Evolutionary conservation across 768 basidiomycete genomes (phyloP).

Genomic region (Kwoniella newhampshirensis): DNA sequence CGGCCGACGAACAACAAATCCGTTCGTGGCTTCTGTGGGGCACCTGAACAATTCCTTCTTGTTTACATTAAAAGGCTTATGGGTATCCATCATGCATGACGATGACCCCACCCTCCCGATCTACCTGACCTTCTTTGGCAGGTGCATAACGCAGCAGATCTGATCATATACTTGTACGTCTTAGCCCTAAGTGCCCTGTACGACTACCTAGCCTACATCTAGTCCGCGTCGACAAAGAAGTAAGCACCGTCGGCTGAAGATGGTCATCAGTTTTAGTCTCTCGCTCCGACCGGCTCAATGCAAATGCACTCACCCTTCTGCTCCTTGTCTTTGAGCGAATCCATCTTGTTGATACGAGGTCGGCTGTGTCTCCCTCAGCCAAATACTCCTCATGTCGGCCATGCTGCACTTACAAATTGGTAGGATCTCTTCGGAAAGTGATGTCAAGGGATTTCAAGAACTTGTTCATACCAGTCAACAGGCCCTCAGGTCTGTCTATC

Average conservation of each 20-base stretch:
- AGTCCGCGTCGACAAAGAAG: slow-evolving; percentile 49
- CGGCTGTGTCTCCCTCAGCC: slow-evolving; percentile 24
- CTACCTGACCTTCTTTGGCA: too few relatives aligned
- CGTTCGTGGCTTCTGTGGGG: too few relatives aligned
- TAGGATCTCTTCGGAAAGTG: slow-evolving; percentile 96
- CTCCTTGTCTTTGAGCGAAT: slow-evolving; percentile 56
- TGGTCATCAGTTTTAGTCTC: background rate
- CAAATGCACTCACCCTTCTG: slow-evolving; percentile 50
- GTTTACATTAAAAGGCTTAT: too few relatives aligned
- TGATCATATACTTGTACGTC: too few relatives aligned
- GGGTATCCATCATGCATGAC: too few relatives aligned
- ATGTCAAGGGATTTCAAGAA: slow-evolving; percentile 95
- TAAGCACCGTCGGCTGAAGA: slow-evolving; percentile 35
- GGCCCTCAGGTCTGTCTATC: slow-evolving; percentile 77
- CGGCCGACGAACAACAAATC: too few relatives aligned
- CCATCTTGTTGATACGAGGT: slow-evolving; percentile 57
- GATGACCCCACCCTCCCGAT: too few relatives aligned
- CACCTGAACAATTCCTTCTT: too few relatives aligned
- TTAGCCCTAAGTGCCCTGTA: too few relatives aligned
- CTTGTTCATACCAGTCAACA: slow-evolving; percentile 95
- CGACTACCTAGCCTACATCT: slow-evolving; percentile 10
- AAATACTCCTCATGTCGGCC: background rate
- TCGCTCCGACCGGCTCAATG: too few relatives aligned
- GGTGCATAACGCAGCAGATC: too few relatives aligned
- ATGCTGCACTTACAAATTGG: slow-evolving; percentile 57